These are phyloP conservation scores for Spathaspora passalidarum DNA, from an alignment of 805 yeast genomes.

Conservation along the genomic window DNA sequence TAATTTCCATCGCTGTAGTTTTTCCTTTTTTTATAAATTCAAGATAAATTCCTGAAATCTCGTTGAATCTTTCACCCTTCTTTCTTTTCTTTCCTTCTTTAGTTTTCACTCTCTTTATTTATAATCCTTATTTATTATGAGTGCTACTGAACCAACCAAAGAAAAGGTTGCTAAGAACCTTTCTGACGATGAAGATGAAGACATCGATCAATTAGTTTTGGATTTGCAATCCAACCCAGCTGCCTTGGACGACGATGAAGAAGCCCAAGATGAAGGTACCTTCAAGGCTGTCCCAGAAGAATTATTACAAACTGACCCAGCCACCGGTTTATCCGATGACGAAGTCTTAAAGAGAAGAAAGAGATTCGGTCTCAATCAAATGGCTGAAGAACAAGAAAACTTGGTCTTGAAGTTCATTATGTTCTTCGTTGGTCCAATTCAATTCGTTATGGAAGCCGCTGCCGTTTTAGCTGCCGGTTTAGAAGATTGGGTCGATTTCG, in stretches of 20 bases:
- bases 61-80: constrained; percentile 1
- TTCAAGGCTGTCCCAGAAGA: constrained; percentile 83
- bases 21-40: constrained; percentile 1
- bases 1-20: not conserved
- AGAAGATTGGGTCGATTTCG: constrained; percentile 98
- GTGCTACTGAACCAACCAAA: constrained; percentile 51
- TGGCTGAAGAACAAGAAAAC: constrained; percentile 87
- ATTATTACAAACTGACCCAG: constrained; percentile 76
- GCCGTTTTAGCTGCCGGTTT: constrained; percentile 94
- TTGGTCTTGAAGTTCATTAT: constrained; percentile 71
- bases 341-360: constrained; percentile 82
- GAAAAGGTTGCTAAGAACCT: constrained; percentile 53
- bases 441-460: constrained; percentile 97
- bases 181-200: constrained; percentile 53
- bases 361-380: constrained; percentile 86
- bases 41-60: constrained; percentile 1
- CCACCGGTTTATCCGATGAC: constrained; percentile 70
- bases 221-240: constrained; percentile 75
- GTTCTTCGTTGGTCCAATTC: constrained; percentile 94
- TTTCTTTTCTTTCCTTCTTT: constrained; percentile 5
- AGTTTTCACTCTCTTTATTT: constrained; percentile 3
- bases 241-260: constrained; percentile 51
- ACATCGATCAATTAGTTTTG: constrained; percentile 61
- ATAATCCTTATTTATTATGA: constrained; percentile 14
- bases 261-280: constrained; percentile 35